These are phyloP conservation scores for Trichoderma aggressivum DNA, from an alignment of 2,329 filamentous ascomycete genomes.

Conservation along the genomic window DNA sequence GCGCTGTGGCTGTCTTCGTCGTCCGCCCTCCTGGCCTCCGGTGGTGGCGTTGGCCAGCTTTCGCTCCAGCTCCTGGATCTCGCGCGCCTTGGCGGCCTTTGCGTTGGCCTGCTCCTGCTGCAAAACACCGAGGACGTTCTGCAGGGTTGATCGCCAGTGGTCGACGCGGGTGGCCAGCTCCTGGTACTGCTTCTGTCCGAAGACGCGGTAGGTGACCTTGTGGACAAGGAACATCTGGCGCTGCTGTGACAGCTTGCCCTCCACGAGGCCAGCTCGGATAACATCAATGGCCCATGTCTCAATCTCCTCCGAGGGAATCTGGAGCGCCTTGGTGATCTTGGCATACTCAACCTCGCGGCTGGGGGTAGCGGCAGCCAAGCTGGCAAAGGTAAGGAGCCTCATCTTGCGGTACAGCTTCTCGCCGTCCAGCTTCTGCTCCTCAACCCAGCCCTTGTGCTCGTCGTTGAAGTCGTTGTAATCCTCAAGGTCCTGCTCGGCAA, in stretches of 20 bases:
- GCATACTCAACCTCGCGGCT: slow-evolving; percentile 86
- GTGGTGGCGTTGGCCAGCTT: slow-evolving; percentile 50
- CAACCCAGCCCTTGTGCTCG: slow-evolving; percentile 82
- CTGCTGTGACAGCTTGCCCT: slow-evolving; percentile 93
- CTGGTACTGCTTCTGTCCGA: slow-evolving; percentile 96
- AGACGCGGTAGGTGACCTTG: slow-evolving; percentile 92
- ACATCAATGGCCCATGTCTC: slow-evolving; percentile 99
- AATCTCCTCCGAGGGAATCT: slow-evolving; percentile 78
- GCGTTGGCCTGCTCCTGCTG: slow-evolving; percentile 78
- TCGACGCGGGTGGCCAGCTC: slow-evolving; percentile 89
- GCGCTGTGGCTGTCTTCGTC: slow-evolving; percentile 33
- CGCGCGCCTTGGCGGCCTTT: slow-evolving; percentile 72
- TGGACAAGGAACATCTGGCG: slow-evolving; percentile 93
- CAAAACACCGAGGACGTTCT: slow-evolving; percentile 74
- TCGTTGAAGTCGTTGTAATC: slow-evolving; percentile 95
- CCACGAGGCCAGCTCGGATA: slow-evolving; percentile 90
- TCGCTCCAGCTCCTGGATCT: slow-evolving; percentile 67
- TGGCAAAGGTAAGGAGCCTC: slow-evolving; percentile 88
- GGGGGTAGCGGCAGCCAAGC: slow-evolving; percentile 77
- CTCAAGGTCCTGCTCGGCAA: slow-evolving; percentile 89
- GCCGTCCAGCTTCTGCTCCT: slow-evolving; percentile 69
- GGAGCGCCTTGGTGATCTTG: slow-evolving; percentile 78
- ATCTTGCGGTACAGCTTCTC: slow-evolving; percentile 87
- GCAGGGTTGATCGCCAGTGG: slow-evolving; percentile 82
- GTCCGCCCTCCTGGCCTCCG: slow-evolving; percentile 30